Percentiles rank a stretch among this genome's conserved stretches.
Evolutionary conservation across 441 rosid genomes (phyloP).

Genomic region (Adansonia gregorii): DNA sequence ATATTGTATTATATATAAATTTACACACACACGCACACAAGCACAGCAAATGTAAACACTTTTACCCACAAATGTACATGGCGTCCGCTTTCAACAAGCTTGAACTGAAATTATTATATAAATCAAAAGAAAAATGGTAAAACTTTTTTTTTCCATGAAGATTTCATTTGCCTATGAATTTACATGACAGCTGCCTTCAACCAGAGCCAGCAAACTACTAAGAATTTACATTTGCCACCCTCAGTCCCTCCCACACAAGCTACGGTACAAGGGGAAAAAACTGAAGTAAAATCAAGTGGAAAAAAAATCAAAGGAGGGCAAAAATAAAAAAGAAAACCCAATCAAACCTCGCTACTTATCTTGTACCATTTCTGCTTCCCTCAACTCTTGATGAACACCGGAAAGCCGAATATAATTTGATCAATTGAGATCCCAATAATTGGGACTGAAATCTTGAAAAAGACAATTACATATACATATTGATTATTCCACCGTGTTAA

Average conservation of each 20-base stretch:
- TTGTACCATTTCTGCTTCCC: conserved; percentile 36
- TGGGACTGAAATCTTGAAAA: conserved; percentile 36
- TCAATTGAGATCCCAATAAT: conserved; percentile 32
- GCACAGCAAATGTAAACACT: neutral
- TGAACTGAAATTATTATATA: conserved; percentile 26
- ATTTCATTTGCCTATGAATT: conserved; percentile 46
- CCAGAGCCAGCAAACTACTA: conserved; percentile 46
- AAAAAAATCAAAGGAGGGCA: conserved; percentile 6
- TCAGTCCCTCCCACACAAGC: conserved; percentile 44
- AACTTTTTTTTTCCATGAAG: conserved; percentile 29
- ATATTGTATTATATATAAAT: too few species aligned
- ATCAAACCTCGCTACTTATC: conserved; percentile 41
- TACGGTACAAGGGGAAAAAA: conserved; percentile 30
- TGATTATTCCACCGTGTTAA: conserved; percentile 38
- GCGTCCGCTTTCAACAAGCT: neutral
- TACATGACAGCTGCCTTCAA: conserved; percentile 46
- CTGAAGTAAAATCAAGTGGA: conserved; percentile 21
- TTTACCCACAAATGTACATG: neutral
- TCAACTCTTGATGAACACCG: conserved; percentile 30
- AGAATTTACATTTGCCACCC: conserved; percentile 64
- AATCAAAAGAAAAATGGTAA: conserved; percentile 26
- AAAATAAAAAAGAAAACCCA: conserved; percentile 28
- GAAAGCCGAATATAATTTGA: conserved; percentile 40
- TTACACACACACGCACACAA: too few species aligned
- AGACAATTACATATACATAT: conserved; percentile 39